Conservation (phyloP, 2,329 filamentous ascomycete species). For the Delphinella strobiligena region DNA sequence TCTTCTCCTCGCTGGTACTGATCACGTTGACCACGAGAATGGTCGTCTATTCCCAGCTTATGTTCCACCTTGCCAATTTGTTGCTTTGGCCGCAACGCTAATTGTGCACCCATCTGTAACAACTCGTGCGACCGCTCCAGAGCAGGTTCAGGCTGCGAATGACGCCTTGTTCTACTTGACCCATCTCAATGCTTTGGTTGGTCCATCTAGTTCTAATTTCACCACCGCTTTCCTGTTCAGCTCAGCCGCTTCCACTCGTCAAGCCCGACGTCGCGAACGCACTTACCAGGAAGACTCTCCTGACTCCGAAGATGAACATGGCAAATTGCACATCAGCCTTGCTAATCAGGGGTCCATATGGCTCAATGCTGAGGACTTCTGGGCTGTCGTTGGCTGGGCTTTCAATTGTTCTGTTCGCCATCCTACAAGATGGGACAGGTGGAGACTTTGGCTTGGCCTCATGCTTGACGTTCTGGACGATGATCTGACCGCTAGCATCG, state of each 20-base stretch:
- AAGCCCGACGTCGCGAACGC: constrained; percentile 1
- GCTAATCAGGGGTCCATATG: constrained; percentile 56
- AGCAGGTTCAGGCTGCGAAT: constrained; percentile 51
- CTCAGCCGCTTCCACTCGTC: constrained; percentile 3
- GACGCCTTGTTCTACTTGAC: constrained; percentile 60
- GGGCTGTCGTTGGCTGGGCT: constrained; percentile 80
- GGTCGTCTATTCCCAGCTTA: constrained; percentile 38
- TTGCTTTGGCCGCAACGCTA: constrained; percentile 71
- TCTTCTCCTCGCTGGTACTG: constrained; percentile 43
- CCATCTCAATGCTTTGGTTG: constrained; percentile 51
- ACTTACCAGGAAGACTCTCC: constrained; percentile 10
- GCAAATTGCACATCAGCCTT: constrained; percentile 19
- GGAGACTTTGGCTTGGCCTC: constrained; percentile 68
- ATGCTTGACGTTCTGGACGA: constrained; percentile 67
- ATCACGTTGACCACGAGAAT: constrained; percentile 10
- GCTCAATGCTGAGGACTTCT: constrained; percentile 72
- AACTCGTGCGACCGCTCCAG: constrained; percentile 52
- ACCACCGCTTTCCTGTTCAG: constrained; percentile 61
- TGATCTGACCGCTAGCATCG: constrained; percentile 51
- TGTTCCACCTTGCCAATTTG: constrained; percentile 57
- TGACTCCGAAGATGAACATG: constrained; percentile 22
- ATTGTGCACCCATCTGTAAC: constrained; percentile 71
- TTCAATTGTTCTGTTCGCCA: constrained; percentile 75
- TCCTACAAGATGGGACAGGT: constrained; percentile 65
- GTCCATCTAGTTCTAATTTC: constrained; percentile 59